Evolutionary conservation across 345 rosid species (phyloP).

Genomic region (Hypericum androsaemum): DNA sequence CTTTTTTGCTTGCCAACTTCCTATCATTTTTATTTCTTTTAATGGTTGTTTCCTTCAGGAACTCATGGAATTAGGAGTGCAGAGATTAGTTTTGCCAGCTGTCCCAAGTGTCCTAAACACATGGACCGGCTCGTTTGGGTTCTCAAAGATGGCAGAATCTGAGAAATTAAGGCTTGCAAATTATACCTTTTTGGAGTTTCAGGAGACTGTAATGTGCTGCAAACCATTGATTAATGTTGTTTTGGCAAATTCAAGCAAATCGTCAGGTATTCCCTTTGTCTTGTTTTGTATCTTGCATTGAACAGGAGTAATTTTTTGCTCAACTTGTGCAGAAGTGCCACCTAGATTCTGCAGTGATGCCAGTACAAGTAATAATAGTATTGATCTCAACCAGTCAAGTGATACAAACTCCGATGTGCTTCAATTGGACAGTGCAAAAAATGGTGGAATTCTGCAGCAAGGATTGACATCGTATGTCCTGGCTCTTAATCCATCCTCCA

Average conservation of each 20-base stretch:
- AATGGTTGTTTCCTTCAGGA: slow-evolving; percentile 31
- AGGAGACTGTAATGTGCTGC: slow-evolving; percentile 60
- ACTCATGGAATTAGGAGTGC: slow-evolving; percentile 52
- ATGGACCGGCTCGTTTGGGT: slow-evolving; percentile 75
- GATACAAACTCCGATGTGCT: slow-evolving; percentile 24
- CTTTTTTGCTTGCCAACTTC: neutral
- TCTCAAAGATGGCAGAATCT: slow-evolving; percentile 37
- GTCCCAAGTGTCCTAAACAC: slow-evolving; percentile 47
- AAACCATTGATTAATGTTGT: slow-evolving; percentile 29
- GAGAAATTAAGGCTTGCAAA: slow-evolving; percentile 45
- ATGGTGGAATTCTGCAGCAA: slow-evolving; percentile 22
- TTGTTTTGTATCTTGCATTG: neutral
- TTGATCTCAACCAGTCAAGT: slow-evolving; percentile 28
- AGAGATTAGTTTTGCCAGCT: slow-evolving; percentile 71
- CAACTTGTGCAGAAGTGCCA: slow-evolving; percentile 25
- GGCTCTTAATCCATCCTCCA: slow-evolving; percentile 13
- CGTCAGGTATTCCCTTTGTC: slow-evolving; percentile 19
- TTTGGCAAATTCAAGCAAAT: slow-evolving; percentile 10
- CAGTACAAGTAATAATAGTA: slow-evolving; percentile 14
- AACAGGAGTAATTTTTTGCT: neutral
- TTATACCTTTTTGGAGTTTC: slow-evolving; percentile 59
- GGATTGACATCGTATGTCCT: slow-evolving; percentile 30
- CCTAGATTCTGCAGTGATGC: slow-evolving; percentile 14
- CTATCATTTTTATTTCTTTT: neutral
- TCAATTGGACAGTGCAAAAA: slow-evolving; percentile 25